Conservation (phyloP, 345 rosid genomes). For the Moricandia moricandioides region DNA sequence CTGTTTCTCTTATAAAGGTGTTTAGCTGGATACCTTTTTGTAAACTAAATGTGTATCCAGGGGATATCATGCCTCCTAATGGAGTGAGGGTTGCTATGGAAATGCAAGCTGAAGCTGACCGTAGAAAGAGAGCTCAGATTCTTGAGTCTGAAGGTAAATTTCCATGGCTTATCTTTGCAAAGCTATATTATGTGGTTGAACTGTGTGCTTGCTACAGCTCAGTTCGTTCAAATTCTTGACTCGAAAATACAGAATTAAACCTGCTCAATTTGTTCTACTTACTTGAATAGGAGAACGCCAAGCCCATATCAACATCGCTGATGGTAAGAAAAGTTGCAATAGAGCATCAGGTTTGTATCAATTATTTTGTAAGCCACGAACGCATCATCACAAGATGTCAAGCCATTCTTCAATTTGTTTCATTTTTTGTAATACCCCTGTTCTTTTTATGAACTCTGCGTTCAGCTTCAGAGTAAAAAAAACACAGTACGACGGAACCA, state of each 20-base stretch:
- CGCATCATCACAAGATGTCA: slow-evolving; percentile 1
- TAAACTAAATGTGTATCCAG: slow-evolving; percentile 38
- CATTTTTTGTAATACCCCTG: background rate
- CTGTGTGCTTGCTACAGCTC: background rate
- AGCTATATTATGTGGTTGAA: background rate
- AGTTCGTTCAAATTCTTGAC: background rate
- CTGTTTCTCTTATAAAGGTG: background rate
- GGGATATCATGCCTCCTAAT: slow-evolving; percentile 95
- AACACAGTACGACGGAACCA: too few species aligned
- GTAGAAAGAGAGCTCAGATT: slow-evolving; percentile 87
- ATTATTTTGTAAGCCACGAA: background rate
- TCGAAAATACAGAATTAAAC: background rate
- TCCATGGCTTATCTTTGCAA: background rate
- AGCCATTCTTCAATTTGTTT: background rate
- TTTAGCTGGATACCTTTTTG: background rate
- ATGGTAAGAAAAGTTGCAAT: slow-evolving; percentile 69
- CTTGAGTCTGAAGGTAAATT: slow-evolving; percentile 76
- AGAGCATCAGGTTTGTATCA: slow-evolving; percentile 53
- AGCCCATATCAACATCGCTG: slow-evolving; percentile 68
- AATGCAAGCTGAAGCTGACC: slow-evolving; percentile 99
- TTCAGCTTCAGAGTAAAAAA: too few species aligned
- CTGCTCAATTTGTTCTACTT: background rate
- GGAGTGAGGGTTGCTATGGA: slow-evolving; percentile 97
- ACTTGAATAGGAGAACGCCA: slow-evolving; percentile 39
- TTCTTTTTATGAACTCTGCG: too few species aligned